Conservation (phyloP, 1,139 yeast genomes). For the Lodderomyces jiufengensis region DNA sequence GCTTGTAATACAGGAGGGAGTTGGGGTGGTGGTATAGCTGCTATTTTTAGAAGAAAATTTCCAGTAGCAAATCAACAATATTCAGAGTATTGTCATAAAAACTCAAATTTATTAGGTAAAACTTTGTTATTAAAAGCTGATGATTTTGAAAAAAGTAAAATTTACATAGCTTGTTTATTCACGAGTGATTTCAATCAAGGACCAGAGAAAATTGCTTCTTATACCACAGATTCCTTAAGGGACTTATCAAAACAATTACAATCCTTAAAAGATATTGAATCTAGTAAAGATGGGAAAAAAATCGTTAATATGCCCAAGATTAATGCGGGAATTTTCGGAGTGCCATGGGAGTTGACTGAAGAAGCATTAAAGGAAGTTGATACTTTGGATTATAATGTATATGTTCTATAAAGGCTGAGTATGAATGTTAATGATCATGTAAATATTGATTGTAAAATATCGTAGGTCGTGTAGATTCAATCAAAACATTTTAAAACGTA, state of each 20-base stretch:
- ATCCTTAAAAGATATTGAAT: conserved; percentile 10
- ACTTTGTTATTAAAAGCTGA: conserved; percentile 43
- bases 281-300: conserved; percentile 13
- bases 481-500: neutral
- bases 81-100: conserved; percentile 41
- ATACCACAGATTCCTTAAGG: conserved; percentile 46
- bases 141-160: conserved; percentile 26
- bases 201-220: conserved; percentile 39
- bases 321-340: conserved; percentile 75
- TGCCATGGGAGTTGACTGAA: conserved; percentile 75
- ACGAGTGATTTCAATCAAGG: conserved; percentile 48
- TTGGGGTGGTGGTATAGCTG: conserved; percentile 87
- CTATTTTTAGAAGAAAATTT: conserved; percentile 43
- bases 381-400: conserved; percentile 40
- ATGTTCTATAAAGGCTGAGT: conserved; percentile 16
- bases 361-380: conserved; percentile 31
- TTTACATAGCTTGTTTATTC: conserved; percentile 55
- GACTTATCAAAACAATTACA: conserved; percentile 35
- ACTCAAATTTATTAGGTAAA: conserved; percentile 47
- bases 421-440: neutral
- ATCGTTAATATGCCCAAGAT: conserved; percentile 67
- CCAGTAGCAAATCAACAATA: conserved; percentile 52
- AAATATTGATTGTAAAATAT: neutral
- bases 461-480: conserved; percentile 4
- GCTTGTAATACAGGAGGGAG: conserved; percentile 76